A percentile compares a stretch with the other conserved stretches of the same genome.
Conservation (phyloP, 768 basidiomycete genomes). For the Mycena leptocephala region DNA sequence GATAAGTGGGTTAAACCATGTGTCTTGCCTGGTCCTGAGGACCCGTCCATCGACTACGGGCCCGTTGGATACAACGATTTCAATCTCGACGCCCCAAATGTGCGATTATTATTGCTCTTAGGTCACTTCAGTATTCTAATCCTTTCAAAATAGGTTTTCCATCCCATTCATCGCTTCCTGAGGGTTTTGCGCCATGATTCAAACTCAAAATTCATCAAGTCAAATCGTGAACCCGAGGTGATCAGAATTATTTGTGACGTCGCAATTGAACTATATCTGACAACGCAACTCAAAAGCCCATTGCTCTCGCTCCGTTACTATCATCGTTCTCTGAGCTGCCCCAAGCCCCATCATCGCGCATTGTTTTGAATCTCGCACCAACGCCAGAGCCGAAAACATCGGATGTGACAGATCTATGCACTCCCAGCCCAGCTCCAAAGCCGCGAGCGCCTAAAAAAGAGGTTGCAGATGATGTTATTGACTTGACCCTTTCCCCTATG, state of each 20-base stretch:
- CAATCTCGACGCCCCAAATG: constrained; percentile 13
- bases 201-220: background rate
- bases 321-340: no score
- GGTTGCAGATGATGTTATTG: background rate
- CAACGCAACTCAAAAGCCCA: no score
- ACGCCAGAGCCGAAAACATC: background rate
- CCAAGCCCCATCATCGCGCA: background rate
- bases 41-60: background rate
- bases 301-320: no score
- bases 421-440: background rate
- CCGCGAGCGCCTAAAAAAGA: background rate
- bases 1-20: background rate
- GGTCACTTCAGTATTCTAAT: no score
- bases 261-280: no score
- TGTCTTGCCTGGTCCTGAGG: background rate
- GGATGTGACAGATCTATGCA: background rate
- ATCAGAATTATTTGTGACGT: background rate
- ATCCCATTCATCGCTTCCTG: constrained; percentile 11
- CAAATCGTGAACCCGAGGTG: background rate
- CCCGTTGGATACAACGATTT: constrained; percentile 17
- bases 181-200: background rate
- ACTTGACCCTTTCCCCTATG: background rate
- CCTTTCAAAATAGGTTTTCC: background rate
- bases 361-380: background rate
- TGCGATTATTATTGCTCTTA: background rate